phyloP scores from a whole-genome alignment of 2,329 filamentous ascomycete genomes.

The Ascochyta rabiei region DNA sequence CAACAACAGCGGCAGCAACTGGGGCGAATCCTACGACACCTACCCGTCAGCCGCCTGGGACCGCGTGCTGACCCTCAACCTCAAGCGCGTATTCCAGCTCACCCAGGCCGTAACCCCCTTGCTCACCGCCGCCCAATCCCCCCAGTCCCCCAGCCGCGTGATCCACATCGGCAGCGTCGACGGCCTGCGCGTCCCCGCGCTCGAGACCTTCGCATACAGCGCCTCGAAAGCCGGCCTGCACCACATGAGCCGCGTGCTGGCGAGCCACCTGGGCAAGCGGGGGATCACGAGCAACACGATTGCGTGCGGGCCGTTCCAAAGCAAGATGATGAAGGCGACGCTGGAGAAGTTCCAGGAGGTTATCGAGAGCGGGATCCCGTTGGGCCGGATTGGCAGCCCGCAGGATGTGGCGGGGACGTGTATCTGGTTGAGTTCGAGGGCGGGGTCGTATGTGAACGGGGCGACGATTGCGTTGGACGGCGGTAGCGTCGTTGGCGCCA shows the following conservation, averaged over 20 bases:
- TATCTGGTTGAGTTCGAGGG: slow-evolving; percentile 70
- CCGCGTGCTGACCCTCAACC: slow-evolving; percentile 64
- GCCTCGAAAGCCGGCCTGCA: slow-evolving; percentile 68
- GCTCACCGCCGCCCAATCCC: slow-evolving; percentile 58
- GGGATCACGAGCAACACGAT: slow-evolving; percentile 71
- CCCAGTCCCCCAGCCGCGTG: slow-evolving; percentile 59
- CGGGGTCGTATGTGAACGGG: slow-evolving; percentile 59
- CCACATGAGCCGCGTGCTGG: slow-evolving; percentile 69
- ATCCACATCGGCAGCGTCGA: slow-evolving; percentile 72
- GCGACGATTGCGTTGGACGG: slow-evolving; percentile 53
- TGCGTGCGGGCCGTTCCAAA: slow-evolving; percentile 73
- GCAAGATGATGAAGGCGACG: slow-evolving; percentile 76
- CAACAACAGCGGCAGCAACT: slow-evolving; percentile 70
- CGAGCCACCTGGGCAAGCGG: slow-evolving; percentile 64
- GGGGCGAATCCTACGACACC: slow-evolving; percentile 65
- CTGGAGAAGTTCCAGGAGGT: slow-evolving; percentile 62
- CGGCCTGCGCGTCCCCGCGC: slow-evolving; percentile 63
- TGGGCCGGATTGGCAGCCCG: slow-evolving; percentile 70
- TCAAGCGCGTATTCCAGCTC: slow-evolving; percentile 70
- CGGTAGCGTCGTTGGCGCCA: slow-evolving; percentile 45
- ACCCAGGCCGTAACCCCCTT: slow-evolving; percentile 68
- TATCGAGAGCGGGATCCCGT: slow-evolving; percentile 66
- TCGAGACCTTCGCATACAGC: slow-evolving; percentile 66
- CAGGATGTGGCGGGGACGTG: slow-evolving; percentile 75
- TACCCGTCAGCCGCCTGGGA: slow-evolving; percentile 62